These are phyloP conservation scores for Aegilops longissima DNA, from an alignment of 176 grass and related monocot genomes.

Conservation along the genomic window DNA sequence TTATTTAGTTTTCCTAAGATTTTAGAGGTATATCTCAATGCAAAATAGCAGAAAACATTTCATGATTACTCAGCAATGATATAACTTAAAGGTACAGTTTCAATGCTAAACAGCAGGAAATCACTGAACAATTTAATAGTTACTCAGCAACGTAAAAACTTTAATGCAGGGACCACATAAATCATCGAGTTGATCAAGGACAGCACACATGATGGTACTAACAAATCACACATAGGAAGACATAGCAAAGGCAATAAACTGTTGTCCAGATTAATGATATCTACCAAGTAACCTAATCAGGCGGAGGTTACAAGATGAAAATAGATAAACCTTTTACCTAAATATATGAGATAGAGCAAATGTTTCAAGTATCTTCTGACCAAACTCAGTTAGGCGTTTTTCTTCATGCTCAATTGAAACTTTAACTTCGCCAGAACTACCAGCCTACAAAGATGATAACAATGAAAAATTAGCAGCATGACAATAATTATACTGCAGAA, in stretches of 20 bases:
- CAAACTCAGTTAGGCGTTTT: constrained; percentile 74
- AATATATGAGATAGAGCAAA: constrained; percentile 89
- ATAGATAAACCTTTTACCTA: constrained; percentile 49
- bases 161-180: constrained; percentile 11
- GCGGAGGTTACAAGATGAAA: constrained; percentile 8
- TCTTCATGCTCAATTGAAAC: constrained; percentile 85
- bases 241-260: neutral
- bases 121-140: constrained; percentile 9
- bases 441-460: constrained; percentile 64
- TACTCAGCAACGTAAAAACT: neutral
- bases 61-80: neutral
- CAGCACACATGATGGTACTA: neutral
- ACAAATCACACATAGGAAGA: constrained; percentile 5
- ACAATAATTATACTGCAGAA: constrained; percentile 19
- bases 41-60: neutral
- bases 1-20: neutral
- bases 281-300: constrained; percentile 1
- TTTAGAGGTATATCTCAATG: neutral
- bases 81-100: neutral
- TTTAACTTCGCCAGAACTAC: constrained; percentile 81
- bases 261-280: constrained; percentile 12
- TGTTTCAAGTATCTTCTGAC: constrained; percentile 87
- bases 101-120: constrained; percentile 22
- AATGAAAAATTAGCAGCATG: constrained; percentile 20
- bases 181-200: constrained; percentile 10